Base-by-base conservation (phyloP, 129 eudicot genomes). In the Ambrosia artemisiifolia region DNA sequence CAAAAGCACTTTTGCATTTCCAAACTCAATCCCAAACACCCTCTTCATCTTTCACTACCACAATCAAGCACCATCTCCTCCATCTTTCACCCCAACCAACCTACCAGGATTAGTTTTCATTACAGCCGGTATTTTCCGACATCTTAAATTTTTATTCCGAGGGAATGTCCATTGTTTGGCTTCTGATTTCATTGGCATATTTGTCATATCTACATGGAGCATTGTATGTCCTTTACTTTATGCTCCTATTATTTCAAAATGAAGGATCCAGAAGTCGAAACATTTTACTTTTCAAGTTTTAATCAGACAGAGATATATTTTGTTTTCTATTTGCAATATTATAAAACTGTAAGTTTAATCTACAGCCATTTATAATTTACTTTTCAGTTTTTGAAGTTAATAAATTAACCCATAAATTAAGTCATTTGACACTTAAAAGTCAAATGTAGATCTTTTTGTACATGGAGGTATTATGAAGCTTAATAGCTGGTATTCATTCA, bases 91-190 rank as follows among this genome's bases (percentile, higher is more conserved):
- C n/a, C n/a, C n/a, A n/a, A n/a, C n/a, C n/a, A n/a, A n/a, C n/a
- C n/a, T n/a, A n/a, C n/a, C n/a, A n/a, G n/a, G n/a, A n/a, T n/a
- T n/a, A n/a, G n/a, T n/a, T n/a, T n/a, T n/a, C n/a, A n/a, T n/a
- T n/a, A n/a, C n/a, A n/a, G n/a, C n/a, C n/a, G n/a, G n/a, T n/a
- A n/a, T n/a, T n/a, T n/a, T n/a, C n/a, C n/a, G n/a, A n/a, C n/a
- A n/a, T n/a, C n/a, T n/a, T n/a, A n/a, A n/a, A n/a, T n/a, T n/a
- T n/a, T n/a, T n/a, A n/a, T n/a, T n/a, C n/a, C n/a, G 80, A 65
- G 65, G 97, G 97, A 62, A 86, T 94, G 99, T 86, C 99, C 10
- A n/a, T 86, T 78, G 83, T 84, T 77, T 94, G 99, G 99, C 87
- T 88, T 72, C 51, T 82, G 57, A 82, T 94, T 69, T 94, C 97